Evolutionary conservation across 1,284 basidiomycete species (phyloP).

Genomic region (Boletus calvinii): DNA sequence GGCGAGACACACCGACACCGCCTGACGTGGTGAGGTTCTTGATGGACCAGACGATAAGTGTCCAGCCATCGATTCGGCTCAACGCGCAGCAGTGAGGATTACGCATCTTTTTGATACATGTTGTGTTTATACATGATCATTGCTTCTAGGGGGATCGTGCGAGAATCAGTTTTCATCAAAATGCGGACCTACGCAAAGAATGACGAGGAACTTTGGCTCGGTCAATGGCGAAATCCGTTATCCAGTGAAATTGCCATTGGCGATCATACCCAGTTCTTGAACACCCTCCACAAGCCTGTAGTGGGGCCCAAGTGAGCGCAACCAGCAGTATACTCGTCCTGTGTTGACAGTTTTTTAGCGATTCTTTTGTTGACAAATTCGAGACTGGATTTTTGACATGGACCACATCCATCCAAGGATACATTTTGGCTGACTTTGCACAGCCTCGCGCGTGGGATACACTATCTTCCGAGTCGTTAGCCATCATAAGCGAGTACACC

Average conservation of each 20-base stretch:
- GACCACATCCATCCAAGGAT: constrained; percentile 72
- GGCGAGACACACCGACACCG: constrained; percentile 72
- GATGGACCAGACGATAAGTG: constrained; percentile 66
- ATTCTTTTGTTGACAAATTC: constrained; percentile 74
- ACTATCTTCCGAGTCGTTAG: constrained; percentile 58
- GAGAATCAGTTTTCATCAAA: constrained; percentile 78
- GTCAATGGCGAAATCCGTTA: constrained; percentile 79
- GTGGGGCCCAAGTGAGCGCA: constrained; percentile 30
- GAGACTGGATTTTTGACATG: constrained; percentile 87
- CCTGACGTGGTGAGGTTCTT: constrained; percentile 69
- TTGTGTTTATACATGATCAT: constrained; percentile 14
- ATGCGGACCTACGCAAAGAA: constrained; percentile 77
- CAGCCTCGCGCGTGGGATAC: constrained; percentile 65
- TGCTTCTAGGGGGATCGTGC: constrained; percentile 63
- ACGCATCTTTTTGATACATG: constrained; percentile 14
- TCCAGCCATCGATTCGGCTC: constrained; percentile 78
- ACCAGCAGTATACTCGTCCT: not conserved
- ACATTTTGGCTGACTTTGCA: constrained; percentile 44
- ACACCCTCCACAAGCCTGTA: constrained; percentile 43
- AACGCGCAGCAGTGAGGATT: constrained; percentile 64
- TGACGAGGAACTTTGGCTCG: constrained; percentile 73
- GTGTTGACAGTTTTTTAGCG: constrained; percentile 32
- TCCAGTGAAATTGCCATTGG: constrained; percentile 52
- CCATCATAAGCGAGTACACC: constrained; percentile 53
- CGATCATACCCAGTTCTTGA: constrained; percentile 49